Evolutionary conservation across 495 filamentous ascomycete genomes (phyloP).

Genomic region (Xylaria scruposa): DNA sequence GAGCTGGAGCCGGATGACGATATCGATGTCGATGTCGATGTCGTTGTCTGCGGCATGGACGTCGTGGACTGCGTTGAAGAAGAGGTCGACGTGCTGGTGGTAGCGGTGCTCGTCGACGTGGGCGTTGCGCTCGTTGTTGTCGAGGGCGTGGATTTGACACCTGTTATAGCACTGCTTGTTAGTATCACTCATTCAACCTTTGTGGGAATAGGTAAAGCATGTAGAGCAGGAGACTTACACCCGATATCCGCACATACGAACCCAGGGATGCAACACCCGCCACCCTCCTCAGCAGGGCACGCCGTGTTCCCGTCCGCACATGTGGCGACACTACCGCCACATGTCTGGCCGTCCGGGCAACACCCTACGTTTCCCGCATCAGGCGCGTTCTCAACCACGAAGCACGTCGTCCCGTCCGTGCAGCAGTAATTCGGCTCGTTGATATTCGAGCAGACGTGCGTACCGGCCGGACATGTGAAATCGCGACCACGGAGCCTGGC

Average conservation of each 20-base stretch:
- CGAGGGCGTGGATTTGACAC: slow-evolving; percentile 49
- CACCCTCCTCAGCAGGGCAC: slow-evolving; percentile 73
- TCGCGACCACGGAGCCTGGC: slow-evolving; percentile 53
- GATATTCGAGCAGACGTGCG: slow-evolving; percentile 69
- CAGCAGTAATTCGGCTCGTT: slow-evolving; percentile 82
- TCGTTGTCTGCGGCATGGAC: slow-evolving; percentile 43
- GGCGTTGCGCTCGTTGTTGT: slow-evolving; percentile 49
- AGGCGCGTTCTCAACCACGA: slow-evolving; percentile 60
- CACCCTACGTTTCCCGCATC: slow-evolving; percentile 86
- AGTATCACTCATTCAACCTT: not conserved
- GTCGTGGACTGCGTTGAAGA: slow-evolving; percentile 46
- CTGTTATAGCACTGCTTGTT: slow-evolving; percentile 28
- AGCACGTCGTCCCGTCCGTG: slow-evolving; percentile 66
- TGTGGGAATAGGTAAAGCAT: not conserved
- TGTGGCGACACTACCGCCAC: slow-evolving; percentile 65
- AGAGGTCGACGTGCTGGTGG: slow-evolving; percentile 28
- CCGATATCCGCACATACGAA: slow-evolving; percentile 81
- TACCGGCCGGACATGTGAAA: slow-evolving; percentile 79
- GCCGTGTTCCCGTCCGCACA: slow-evolving; percentile 70
- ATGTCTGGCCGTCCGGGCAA: slow-evolving; percentile 75
- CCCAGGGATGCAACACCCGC: slow-evolving; percentile 86
- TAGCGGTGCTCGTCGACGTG: slow-evolving; percentile 17
- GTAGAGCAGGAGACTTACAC: slow-evolving; percentile 61
- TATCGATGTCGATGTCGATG: slow-evolving; percentile 37
- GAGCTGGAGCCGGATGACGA: slow-evolving; percentile 43